Base-by-base conservation (phyloP, 148 eudicot species). In the Limonium bicolor region DNA sequence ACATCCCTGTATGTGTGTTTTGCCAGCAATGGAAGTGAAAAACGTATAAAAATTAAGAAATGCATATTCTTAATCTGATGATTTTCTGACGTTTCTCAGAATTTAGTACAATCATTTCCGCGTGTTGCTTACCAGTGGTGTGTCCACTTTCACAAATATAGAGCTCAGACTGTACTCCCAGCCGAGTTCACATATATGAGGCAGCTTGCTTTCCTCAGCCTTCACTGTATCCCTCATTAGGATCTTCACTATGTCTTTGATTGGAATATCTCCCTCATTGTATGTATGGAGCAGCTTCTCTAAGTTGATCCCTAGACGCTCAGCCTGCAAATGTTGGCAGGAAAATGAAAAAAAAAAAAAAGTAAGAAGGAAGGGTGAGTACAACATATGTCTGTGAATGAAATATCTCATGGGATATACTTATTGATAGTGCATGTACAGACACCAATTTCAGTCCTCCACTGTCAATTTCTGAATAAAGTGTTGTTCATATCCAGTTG, bases 101-200 rank as follows among this genome's bases (percentile, higher is more conserved):
- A 32, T 32, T 32, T 12, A 32, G 28, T 7, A 23, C 26, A 40
- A 40, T 1, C 5, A 17, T 11, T 22, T n/a, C n/a, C n/a, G n/a
- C 1, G 13, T 24, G 7, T 7, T 29, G 25, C 20, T 10, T 65
- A 81, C 92, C 76, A 74, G 51, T 4, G 77, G 75, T 7, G 92
- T 76, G 36, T 80, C 76, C 1, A 68, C 58, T 62, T 70, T 63
- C 19, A 81, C 85, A 38, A 73, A 81, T 41, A 81, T 71, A 46
- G 81, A 61, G 73, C 92, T 81, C 22, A 81, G 47, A 23, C 50
- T 33, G 15, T 32, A 55, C 36, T 81, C 92, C 92, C 92, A 81
- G 13, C 77, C 76, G 12, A 36, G 60, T 0, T 75, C 50, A 43
- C 78, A 71, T 24, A 81, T 81, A 34, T 53, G 63, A 15, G 92